Evolutionary conservation across 768 basidiomycete genomes (phyloP), one percentile per base, ranked within the genome.

Genomic region (Termitomyces sp.): DNA sequence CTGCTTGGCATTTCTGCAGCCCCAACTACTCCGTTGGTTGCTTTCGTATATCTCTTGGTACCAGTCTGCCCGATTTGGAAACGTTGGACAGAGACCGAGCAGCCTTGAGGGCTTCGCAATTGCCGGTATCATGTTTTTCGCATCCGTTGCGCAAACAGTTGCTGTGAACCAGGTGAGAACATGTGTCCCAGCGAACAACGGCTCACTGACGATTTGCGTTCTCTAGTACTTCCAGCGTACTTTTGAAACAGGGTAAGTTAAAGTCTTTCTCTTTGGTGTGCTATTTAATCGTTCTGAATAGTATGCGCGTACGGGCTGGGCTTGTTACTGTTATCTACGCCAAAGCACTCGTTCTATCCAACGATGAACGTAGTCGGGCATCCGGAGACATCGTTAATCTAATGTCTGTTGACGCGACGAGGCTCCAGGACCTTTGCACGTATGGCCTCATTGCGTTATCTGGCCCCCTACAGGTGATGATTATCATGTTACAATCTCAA

Each of bases 331-430:
- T 80, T 4, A 93, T 97, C 54, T 98, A 96, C 75, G 75, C 85
- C 52, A 97, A 98, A 69, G 82, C 93, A 0, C 77, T 98, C 22
- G 80, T 92, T 4, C 81, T 98, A 9, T 92, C 91, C 2, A 94
- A 89, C 65, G 90, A 93, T 58, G 94, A 93, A 66, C 84, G 89
- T 5, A 80, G 82, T 11, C 84, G 92, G 44, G 82, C 91, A 0
- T 85, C 91, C 0, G 95, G 96, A 1, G 95, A 97, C 68, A 95
- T 97, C 37, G 93, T 97, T 62, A 98, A 97, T 68, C 73, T 96
- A 34, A 95, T 95, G 88, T 89, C 88, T 8, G 93, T 96, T 15
- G 92, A 94, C 63, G 84, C 92, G 0, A 86, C 82, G 15, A 76
- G 89, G 37, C 72, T 94, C 45, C 90, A 93, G 63, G 91, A 94